Evolutionary conservation across 2,329 filamentous ascomycete genomes (phyloP).

Genomic region (Fusarium nelsonii): DNA sequence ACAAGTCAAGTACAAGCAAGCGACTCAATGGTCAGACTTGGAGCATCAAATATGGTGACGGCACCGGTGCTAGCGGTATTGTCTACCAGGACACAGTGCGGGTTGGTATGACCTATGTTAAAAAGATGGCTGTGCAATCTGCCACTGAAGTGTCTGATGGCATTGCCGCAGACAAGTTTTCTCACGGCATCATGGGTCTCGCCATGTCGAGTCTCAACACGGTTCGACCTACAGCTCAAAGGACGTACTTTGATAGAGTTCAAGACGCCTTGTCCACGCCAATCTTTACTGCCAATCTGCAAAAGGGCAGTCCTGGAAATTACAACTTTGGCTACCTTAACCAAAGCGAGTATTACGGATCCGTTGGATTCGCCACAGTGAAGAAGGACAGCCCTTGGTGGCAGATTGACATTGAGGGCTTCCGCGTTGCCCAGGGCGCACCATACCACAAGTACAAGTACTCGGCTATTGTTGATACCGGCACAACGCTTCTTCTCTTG

Average conservation of each 20-base stretch:
- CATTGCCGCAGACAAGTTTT: conserved; percentile 53
- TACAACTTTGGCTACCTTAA: conserved; percentile 66
- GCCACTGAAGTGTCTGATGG: conserved; percentile 67
- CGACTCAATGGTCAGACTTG: conserved; percentile 61
- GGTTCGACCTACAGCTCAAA: conserved; percentile 49
- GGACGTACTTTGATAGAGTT: conserved; percentile 55
- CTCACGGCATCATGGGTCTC: conserved; percentile 55
- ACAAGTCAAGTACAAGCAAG: conserved; percentile 57
- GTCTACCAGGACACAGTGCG: conserved; percentile 75
- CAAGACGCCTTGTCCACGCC: conserved; percentile 46
- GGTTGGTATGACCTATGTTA: conserved; percentile 70
- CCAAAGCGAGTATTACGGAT: conserved; percentile 66
- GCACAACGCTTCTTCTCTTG: conserved; percentile 74
- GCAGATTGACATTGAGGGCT: conserved; percentile 69
- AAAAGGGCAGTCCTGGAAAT: conserved; percentile 50
- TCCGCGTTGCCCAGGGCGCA: conserved; percentile 60
- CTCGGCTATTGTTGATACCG: conserved; percentile 75
- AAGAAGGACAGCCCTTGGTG: conserved; percentile 69
- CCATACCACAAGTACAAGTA: conserved; percentile 50
- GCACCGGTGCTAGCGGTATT: conserved; percentile 70
- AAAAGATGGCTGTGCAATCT: conserved; percentile 73
- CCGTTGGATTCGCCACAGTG: conserved; percentile 67
- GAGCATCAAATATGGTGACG: conserved; percentile 74
- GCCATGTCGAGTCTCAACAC: conserved; percentile 52
- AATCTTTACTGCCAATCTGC: conserved; percentile 55